Evolutionary conservation across 2,329 filamentous ascomycete species (phyloP), one percentile per base, ranked within the genome.

Genomic region (Tolypocladium tropicale): DNA sequence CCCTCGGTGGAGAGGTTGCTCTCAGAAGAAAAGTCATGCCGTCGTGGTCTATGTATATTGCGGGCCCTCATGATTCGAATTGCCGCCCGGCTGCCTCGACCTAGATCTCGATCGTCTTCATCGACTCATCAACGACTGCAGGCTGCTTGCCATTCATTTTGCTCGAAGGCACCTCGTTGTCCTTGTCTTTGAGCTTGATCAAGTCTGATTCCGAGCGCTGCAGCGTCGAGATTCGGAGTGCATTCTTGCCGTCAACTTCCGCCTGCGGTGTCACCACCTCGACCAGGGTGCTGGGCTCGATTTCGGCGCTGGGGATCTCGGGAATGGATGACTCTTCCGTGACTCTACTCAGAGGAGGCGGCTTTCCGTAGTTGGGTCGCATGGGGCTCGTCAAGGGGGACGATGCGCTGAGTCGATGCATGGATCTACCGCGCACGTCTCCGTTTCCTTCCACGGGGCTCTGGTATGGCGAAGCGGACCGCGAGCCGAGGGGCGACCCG

Each of bases 291-390:
- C 72, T 70, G 21, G 76, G 72, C 59, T 77, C 73, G 52, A 75
- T 71, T 7, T 67, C 60, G 48, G 69, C 67, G 36, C 62, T 66
- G 57, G 59, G 72, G 62, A 68, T 74, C 52, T 75, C 72, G 4
- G 74, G 72, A 50, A 74, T 68, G 30, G 70, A 64, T 11, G 70
- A 65, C 68, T 93, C 89, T 71, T 93, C 89, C 1, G 86, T 82
- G 16, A 93, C 89, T 60, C 86, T 79, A 53, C 87, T 86, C 56
- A 93, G 74, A 18, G 88, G 88, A 62, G 85, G 89, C 16, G 85
- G 79, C 64, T 90, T 85, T 61, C 83, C 81, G 59, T 80, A 83
- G 14, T 81, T 79, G 2, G 86, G 81, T 57, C 82, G 77, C 67
- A 83, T 88, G 23, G 86, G 84, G 62, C 84, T 88, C 11, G 76